phyloP scores from a whole-genome alignment of 164 flowering plant species.

The Nymphaea thermarum region DNA sequence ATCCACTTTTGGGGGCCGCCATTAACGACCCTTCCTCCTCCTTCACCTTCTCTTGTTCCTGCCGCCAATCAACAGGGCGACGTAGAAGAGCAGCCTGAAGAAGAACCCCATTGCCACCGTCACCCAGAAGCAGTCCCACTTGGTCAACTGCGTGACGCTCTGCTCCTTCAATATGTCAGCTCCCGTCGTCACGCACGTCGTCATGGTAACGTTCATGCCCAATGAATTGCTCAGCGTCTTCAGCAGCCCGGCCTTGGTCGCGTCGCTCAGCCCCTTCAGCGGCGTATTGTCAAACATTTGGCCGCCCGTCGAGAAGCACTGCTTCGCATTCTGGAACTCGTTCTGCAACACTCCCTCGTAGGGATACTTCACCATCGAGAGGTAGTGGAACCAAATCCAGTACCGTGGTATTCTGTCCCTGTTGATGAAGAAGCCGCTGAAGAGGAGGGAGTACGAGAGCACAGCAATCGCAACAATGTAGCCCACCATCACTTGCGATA shows the following conservation, averaged over 20 bases:
- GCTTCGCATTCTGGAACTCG: conserved; percentile 48
- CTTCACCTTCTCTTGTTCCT: conserved; percentile 52
- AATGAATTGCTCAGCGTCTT: conserved; percentile 34
- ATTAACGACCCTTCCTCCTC: background rate
- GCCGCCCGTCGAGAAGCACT: conserved; percentile 60
- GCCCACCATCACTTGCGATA: conserved; percentile 75
- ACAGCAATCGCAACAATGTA: conserved; percentile 70
- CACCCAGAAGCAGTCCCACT: conserved; percentile 69
- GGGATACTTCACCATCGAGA: conserved; percentile 79
- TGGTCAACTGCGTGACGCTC: conserved; percentile 50
- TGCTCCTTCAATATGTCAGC: conserved; percentile 40
- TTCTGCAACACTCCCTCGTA: conserved; percentile 66
- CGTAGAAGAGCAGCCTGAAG: conserved; percentile 60
- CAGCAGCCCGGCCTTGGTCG: conserved; percentile 18
- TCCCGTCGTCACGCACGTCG: conserved; percentile 60
- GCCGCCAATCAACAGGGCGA: conserved; percentile 52
- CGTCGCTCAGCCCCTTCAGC: conserved; percentile 38
- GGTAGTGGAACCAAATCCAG: conserved; percentile 95
- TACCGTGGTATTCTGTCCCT: conserved; percentile 66
- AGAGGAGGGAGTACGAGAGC: conserved; percentile 74
- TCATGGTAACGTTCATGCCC: conserved; percentile 33
- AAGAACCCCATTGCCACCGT: conserved; percentile 68
- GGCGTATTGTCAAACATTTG: conserved; percentile 88
- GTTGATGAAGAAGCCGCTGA: conserved; percentile 84
- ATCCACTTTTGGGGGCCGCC: background rate